Evolutionary conservation across 1,284 basidiomycete genomes (phyloP).

Genomic region (Moniliella sp.): DNA sequence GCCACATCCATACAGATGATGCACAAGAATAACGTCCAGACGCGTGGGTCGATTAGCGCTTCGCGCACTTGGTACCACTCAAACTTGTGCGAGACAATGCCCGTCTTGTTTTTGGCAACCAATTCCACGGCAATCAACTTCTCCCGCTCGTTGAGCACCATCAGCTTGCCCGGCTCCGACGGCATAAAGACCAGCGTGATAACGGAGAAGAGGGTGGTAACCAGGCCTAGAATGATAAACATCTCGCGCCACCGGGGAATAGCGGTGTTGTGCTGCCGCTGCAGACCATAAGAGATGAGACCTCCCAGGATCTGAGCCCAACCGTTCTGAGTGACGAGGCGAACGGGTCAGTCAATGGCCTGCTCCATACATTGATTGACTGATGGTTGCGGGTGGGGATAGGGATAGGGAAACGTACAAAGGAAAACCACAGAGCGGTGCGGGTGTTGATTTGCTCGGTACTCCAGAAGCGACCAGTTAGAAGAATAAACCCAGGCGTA

Average conservation of each 20-base stretch:
- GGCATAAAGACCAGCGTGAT: constrained; percentile 14
- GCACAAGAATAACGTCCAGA: constrained; percentile 18
- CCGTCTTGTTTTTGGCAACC: constrained; percentile 41
- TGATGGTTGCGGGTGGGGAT: no score
- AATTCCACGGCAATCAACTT: constrained; percentile 41
- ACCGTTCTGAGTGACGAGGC: no score
- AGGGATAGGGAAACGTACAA: no score
- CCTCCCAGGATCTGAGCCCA: constrained; percentile 22
- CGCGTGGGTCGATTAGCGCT: constrained; percentile 38
- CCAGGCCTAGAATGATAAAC: constrained; percentile 19
- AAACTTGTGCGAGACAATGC: constrained; percentile 42
- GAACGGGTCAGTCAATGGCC: no score
- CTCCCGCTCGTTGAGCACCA: constrained; percentile 37
- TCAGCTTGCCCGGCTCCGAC: constrained; percentile 9
- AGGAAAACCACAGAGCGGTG: constrained; percentile 14
- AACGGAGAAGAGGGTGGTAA: constrained; percentile 14
- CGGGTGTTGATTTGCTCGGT: constrained; percentile 13
- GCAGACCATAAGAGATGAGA: constrained; percentile 16
- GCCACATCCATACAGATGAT: background rate
- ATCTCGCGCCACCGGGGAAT: constrained; percentile 20
- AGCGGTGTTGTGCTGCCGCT: constrained; percentile 5
- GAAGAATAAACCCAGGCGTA: constrained; percentile 14
- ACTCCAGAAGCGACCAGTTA: constrained; percentile 20
- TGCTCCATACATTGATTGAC: no score
- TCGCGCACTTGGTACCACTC: constrained; percentile 41